Conservation (phyloP, 352 stramenopile species). For the Peronosclerospora sorghi region DNA sequence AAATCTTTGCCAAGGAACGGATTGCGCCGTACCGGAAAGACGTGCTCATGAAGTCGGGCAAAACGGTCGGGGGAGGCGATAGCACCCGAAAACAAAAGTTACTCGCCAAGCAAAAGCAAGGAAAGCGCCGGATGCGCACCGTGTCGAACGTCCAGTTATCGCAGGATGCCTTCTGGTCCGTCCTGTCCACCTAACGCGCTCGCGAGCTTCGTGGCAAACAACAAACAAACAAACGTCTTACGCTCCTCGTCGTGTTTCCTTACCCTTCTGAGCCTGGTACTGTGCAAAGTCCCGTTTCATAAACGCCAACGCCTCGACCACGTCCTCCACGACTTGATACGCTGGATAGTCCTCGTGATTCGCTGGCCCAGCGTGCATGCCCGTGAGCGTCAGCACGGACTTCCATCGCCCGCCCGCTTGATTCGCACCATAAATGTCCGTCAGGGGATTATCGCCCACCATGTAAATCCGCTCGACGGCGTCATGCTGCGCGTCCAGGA, state of each 20-base stretch:
- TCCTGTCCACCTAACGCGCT: slow-evolving; percentile 90
- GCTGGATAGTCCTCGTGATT: slow-evolving; percentile 56
- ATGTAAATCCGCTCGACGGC: slow-evolving; percentile 76
- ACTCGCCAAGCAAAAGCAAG: slow-evolving; percentile 98
- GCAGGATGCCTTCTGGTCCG: slow-evolving; percentile 97
- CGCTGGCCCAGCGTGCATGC: slow-evolving; percentile 60
- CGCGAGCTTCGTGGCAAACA: no score
- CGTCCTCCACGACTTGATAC: slow-evolving; percentile 66
- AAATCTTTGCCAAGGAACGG: slow-evolving; percentile 94
- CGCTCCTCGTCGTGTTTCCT: no score
- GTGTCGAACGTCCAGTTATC: slow-evolving; percentile 93
- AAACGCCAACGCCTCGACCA: slow-evolving; percentile 54
- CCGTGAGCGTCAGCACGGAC: slow-evolving; percentile 74
- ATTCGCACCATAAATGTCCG: slow-evolving; percentile 76
- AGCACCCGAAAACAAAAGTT: slow-evolving; percentile 98
- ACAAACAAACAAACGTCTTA: no score
- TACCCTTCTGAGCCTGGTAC: slow-evolving; percentile 10
- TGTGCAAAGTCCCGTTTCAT: slow-evolving; percentile 65
- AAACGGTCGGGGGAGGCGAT: slow-evolving; percentile 95
- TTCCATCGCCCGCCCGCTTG: slow-evolving; percentile 64
- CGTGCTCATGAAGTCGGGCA: slow-evolving; percentile 92
- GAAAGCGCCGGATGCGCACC: slow-evolving; percentile 96
- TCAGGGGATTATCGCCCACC: slow-evolving; percentile 77
- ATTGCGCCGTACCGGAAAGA: slow-evolving; percentile 95
- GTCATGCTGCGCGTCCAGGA: slow-evolving; percentile 60